A percentile compares a stretch with the other conserved stretches of the same genome.
Conservation (phyloP, 768 basidiomycete genomes). For the Tylopilus intermedius region DNA sequence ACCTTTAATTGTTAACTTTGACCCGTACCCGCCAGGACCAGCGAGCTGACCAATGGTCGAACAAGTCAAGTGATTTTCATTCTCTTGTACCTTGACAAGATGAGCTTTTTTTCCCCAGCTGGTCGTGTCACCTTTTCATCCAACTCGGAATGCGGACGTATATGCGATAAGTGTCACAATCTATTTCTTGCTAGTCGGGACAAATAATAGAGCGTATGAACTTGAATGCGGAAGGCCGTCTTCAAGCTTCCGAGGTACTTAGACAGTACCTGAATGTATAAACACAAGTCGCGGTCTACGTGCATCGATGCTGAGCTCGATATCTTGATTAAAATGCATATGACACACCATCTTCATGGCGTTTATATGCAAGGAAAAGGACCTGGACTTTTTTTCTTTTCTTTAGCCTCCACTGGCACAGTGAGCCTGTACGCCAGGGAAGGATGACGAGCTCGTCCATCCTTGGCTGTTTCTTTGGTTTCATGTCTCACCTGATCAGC, state of each 20-base stretch:
- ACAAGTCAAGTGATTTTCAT: too few relatives aligned
- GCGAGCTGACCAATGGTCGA: too few relatives aligned
- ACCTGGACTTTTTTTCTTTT: too few relatives aligned
- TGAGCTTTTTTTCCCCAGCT: background rate
- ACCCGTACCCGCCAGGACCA: too few relatives aligned
- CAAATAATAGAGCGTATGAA: background rate
- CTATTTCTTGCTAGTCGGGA: background rate
- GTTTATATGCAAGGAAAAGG: too few relatives aligned
- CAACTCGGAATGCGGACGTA: background rate
- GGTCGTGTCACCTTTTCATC: background rate
- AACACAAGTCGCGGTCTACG: too few relatives aligned
- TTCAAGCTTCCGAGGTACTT: too few relatives aligned
- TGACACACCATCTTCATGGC: too few relatives aligned
- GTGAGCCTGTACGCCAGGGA: background rate
- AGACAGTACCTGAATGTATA: background rate
- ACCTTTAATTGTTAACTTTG: too few relatives aligned
- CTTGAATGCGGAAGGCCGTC: background rate
- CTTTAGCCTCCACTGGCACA: too few relatives aligned
- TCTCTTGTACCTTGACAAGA: background rate
- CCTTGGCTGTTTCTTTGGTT: slow-evolving; percentile 27
- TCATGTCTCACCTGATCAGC: slow-evolving; percentile 7
- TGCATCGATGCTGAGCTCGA: background rate
- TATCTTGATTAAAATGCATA: too few relatives aligned
- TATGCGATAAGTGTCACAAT: background rate
- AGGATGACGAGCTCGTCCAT: too few relatives aligned